These are phyloP conservation scores for Aphanomyces invadans DNA, from an alignment of 352 stramenopile genomes.

Conservation along the genomic window DNA sequence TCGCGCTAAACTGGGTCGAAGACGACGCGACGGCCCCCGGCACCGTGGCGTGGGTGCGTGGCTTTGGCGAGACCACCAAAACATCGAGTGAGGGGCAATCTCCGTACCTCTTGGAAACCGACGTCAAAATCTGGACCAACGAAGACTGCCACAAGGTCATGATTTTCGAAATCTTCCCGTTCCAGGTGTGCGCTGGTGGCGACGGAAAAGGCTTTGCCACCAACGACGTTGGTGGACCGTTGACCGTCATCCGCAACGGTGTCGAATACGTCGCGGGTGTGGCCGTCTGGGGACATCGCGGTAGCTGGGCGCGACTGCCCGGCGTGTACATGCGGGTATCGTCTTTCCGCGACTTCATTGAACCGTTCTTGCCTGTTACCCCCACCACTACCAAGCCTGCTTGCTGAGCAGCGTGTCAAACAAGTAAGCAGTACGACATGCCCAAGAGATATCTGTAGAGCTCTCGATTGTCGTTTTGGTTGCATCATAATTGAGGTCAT, in stretches of 20 bases:
- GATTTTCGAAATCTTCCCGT: slow-evolving; percentile 28
- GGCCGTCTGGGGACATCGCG: slow-evolving; percentile 27
- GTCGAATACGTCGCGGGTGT: slow-evolving; percentile 26
- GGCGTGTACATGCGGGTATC: slow-evolving; percentile 16
- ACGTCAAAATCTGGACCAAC: slow-evolving; percentile 43
- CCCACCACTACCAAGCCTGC: not conserved
- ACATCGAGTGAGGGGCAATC: slow-evolving; percentile 27
- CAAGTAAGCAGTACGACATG: too few relatives aligned
- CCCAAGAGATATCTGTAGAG: not conserved
- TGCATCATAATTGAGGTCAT: too few relatives aligned
- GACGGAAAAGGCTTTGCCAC: slow-evolving; percentile 26
- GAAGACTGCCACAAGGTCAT: slow-evolving; percentile 31
- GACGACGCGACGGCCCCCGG: slow-evolving; percentile 42
- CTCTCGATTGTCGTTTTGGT: not conserved
- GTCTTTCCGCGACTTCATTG: slow-evolving; percentile 1
- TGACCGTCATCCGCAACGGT: slow-evolving; percentile 18
- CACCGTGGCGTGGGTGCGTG: slow-evolving; percentile 32
- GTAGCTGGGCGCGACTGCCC: slow-evolving; percentile 10
- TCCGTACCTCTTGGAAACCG: slow-evolving; percentile 33
- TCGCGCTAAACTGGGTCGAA: slow-evolving; percentile 32
- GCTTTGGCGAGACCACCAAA: slow-evolving; percentile 28
- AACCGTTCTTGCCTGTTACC: not conserved
- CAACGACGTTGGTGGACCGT: slow-evolving; percentile 29
- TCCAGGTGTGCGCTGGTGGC: slow-evolving; percentile 49
- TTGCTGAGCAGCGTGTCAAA: too few relatives aligned